Evolutionary conservation across 2,329 filamentous ascomycete species (phyloP), one percentile per base, ranked within the genome.

Genomic region (Neobulgaria alba): DNA sequence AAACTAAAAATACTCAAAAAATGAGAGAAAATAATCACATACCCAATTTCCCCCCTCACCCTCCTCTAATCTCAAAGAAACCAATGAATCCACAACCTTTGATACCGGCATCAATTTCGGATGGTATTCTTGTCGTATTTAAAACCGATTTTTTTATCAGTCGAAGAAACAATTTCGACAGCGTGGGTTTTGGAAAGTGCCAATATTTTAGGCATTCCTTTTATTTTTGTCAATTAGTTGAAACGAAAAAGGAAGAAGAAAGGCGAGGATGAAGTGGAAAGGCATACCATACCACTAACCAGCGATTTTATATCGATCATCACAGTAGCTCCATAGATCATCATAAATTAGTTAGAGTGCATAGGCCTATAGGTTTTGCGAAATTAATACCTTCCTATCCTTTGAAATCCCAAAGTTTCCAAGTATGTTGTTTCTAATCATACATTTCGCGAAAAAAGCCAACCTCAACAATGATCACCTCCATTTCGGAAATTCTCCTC

Each of bases 251-350:
- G 3, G 14, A 33, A 19, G 12, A 10, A 18, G 19, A 26, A 20
- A 5, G 20, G 15, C n/a, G 20, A 10, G 16, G 3, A 26, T 21
- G 3, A 32, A 17, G 19, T 18, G 5, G 12, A 36, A 5, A 14
- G 3, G 35, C 31, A 19, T 29, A 47, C 42, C 45, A 47, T 66
- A 71, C 67, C 68, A 72, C 49, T 72, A 66, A 5, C 68, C 67
- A 2, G 67, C 67, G 43, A 72, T 71, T 50, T 71, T 72, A 45
- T 67, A 69, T 38, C 67, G 53, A 0, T 64, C 69, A 51, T 72
- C 67, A 48, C 66, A 71, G 47, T 67, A 71, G 45, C 63, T 67
- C 53, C 62, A 68, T 1, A 66, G 65, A 47, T 71, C 67, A 39
- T 71, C 67, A 45, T 70, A 69, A 17, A 70, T 55, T 2, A 65